Evolutionary conservation across 495 filamentous ascomycete genomes (phyloP).

Genomic region (Aspergillus wentii): DNA sequence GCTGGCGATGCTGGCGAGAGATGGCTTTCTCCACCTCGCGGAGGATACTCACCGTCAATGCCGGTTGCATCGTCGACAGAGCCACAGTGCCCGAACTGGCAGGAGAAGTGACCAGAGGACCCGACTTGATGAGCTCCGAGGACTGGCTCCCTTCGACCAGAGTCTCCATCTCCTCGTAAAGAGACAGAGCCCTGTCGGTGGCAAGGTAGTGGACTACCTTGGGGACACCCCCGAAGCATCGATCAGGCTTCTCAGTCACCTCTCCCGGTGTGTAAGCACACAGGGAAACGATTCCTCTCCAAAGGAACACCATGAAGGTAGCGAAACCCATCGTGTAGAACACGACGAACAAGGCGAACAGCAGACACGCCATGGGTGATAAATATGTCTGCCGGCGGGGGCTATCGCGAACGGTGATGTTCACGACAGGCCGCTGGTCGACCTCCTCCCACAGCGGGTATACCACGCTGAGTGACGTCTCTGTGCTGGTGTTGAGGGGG

Average conservation of each 20-base stretch:
- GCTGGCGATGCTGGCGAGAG: slow-evolving; percentile 1
- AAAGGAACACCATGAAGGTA: neutral
- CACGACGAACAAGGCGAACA: no score
- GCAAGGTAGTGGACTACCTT: slow-evolving; percentile 3
- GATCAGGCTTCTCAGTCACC: neutral
- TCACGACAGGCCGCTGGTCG: neutral
- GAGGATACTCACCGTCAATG: neutral
- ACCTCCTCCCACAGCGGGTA: slow-evolving; percentile 5
- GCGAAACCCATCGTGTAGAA: neutral
- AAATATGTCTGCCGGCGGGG: no score
- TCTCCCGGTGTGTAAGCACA: slow-evolving; percentile 4
- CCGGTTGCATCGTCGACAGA: neutral
- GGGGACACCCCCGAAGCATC: neutral
- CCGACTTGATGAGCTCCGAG: neutral
- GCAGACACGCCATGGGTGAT: neutral
- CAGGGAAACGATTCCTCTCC: neutral
- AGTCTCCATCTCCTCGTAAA: slow-evolving; percentile 1
- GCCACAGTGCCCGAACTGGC: neutral
- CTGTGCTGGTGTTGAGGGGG: neutral
- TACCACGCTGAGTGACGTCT: neutral
- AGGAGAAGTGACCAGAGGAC: no score
- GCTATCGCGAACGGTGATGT: no score
- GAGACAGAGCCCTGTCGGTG: neutral
- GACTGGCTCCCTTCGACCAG: neutral
- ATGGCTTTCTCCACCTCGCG: slow-evolving; percentile 1